These are phyloP conservation scores for Tricholoma saponaceum DNA, from an alignment of 768 basidiomycete species.

Conservation along the genomic window DNA sequence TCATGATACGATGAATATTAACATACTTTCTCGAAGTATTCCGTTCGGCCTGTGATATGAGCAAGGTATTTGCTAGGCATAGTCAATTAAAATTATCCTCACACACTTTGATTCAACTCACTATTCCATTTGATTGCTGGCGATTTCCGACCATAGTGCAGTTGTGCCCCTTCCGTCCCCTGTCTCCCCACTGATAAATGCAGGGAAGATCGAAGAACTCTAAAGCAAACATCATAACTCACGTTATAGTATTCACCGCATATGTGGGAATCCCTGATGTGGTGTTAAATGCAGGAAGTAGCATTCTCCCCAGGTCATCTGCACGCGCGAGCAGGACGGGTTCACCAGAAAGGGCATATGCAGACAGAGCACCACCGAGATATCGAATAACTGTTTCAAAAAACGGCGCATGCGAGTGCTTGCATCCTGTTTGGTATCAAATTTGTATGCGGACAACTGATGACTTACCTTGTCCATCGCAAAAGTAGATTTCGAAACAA, in stretches of 20 bases:
- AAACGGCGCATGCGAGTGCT: conserved; percentile 43
- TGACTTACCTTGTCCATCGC: conserved; percentile 28
- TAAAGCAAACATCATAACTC: conserved; percentile 12
- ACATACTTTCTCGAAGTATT: conserved; percentile 47
- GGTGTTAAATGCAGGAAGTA: conserved; percentile 72
- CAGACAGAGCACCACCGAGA: conserved; percentile 77
- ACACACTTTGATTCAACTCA: conserved; percentile 16
- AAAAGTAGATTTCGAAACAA: conserved; percentile 47
- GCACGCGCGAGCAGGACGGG: conserved; percentile 62
- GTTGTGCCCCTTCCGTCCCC: conserved; percentile 27
- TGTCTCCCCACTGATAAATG: conserved; percentile 30
- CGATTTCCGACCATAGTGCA: conserved; percentile 36
- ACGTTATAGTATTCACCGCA: conserved; percentile 61
- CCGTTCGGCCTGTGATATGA: conserved; percentile 64
- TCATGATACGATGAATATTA: not conserved
- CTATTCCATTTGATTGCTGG: conserved; percentile 67
- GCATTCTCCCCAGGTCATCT: conserved; percentile 64
- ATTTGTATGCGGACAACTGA: not conserved
- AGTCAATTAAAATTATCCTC: conserved; percentile 1
- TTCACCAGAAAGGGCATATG: conserved; percentile 71
- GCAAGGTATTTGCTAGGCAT: conserved; percentile 67
- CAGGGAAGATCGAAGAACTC: not conserved
- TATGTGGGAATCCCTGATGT: conserved; percentile 66
- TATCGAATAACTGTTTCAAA: conserved; percentile 85
- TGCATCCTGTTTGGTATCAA: not conserved